Evolutionary conservation across 2,329 filamentous ascomycete species (phyloP).

Genomic region (Ceratocystis colombiana): DNA sequence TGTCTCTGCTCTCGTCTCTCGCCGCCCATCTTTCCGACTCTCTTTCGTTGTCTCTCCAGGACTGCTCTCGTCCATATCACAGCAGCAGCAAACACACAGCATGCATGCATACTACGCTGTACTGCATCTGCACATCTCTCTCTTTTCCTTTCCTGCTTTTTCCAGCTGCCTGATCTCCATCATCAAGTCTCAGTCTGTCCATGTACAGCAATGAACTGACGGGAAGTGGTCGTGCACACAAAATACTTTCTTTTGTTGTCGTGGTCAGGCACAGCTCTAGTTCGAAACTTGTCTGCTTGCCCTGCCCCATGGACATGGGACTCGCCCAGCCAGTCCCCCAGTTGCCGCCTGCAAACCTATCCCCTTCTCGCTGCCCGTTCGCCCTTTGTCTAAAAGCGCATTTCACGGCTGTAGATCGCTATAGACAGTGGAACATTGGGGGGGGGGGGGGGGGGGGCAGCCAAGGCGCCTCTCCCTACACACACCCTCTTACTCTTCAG

Average conservation of each 20-base stretch:
- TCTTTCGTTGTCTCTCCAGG: background rate
- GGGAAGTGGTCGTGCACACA: too few species aligned
- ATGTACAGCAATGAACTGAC: too few species aligned
- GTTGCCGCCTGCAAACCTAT: background rate
- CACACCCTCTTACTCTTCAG: background rate
- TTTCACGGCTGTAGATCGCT: background rate
- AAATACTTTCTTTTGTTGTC: background rate
- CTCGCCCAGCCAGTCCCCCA: too few species aligned
- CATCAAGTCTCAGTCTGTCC: too few species aligned
- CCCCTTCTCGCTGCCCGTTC: background rate
- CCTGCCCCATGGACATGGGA: too few species aligned
- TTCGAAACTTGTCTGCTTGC: too few species aligned
- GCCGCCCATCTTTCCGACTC: too few species aligned
- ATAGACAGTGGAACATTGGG: background rate
- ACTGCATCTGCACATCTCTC: slow-evolving; percentile 1
- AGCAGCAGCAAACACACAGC: background rate
- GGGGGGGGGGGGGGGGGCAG: background rate
- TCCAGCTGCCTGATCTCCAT: background rate
- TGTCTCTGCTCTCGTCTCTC: too few species aligned
- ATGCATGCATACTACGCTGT: slow-evolving; percentile 2
- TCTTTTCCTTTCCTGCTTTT: background rate
- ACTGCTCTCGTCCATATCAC: background rate
- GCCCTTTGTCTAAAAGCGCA: background rate
- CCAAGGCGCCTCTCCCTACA: background rate
- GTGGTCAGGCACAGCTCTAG: background rate